Evolutionary conservation across 768 basidiomycete species (phyloP), one percentile per base, ranked within the genome.

Genomic region (Gymnopilus junonius): DNA sequence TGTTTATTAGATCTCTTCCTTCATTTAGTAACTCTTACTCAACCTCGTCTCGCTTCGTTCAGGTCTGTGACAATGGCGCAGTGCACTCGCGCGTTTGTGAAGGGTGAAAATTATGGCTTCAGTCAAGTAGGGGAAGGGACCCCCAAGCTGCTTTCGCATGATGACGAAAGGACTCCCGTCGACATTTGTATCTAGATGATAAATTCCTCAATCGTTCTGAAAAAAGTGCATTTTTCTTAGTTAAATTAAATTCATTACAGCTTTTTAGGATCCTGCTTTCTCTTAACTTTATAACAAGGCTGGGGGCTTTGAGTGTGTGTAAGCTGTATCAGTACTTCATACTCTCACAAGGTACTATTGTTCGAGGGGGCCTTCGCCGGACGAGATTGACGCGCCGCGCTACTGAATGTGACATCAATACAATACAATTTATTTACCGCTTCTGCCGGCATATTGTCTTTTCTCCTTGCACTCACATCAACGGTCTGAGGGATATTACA

Each of bases 11-110:
- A 31, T 23, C 8, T 32, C 57, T 50, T 55, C 23, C 2, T 27
- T 35, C 14, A n/a, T n/a, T n/a, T n/a, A n/a, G n/a, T n/a, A n/a
- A n/a, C n/a, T n/a, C n/a, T 34, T 25, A 25, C 31, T 63, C 20
- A 59, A 55, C 27, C 17, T 45, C 11, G 42, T 50, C 54, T 67
- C 17, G 5, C 2, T 45, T 67, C 20, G 2, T 2, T 48, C 29
- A 94, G 92, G 46, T 94, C 93, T n/a, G 91, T 94, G 35, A 96
- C 95, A 35, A 97, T 97, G 95, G 95, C 95, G 1, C 92, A 95
- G 68, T 97, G 95, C 74, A 92, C 92, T 14, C 88, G 91, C 50
- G 84, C 94, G 20, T 97, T 96, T 71, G 90, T 91, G 64, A 89
- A 89, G 73, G 88, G 86, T 32, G 88, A 91, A 79, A 80, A 85